Percentiles rank a stretch among this genome's conserved stretches.
Evolutionary conservation across 2,329 filamentous ascomycete species (phyloP).

Genomic region (Exophiala viscosa): DNA sequence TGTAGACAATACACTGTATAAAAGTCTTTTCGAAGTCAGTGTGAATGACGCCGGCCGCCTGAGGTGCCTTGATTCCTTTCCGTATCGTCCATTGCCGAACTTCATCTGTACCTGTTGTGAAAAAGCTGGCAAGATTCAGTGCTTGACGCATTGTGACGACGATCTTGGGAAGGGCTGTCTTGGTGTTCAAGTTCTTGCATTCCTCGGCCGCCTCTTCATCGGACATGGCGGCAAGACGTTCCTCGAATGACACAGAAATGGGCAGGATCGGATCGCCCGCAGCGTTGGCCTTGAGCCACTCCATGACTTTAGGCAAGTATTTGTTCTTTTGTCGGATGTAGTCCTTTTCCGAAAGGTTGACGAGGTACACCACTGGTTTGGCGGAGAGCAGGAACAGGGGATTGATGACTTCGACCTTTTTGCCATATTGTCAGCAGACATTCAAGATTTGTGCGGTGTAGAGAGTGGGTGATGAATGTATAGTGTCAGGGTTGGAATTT

Average conservation of each 20-base stretch:
- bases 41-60: slow-evolving; percentile 96
- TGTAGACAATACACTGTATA: slow-evolving; percentile 94
- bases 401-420: slow-evolving; percentile 94
- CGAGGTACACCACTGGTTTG: slow-evolving; percentile 93
- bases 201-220: slow-evolving; percentile 74
- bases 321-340: slow-evolving; percentile 99
- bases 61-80: slow-evolving; percentile 93
- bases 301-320: slow-evolving; percentile 85
- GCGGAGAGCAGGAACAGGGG: slow-evolving; percentile 90
- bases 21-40: slow-evolving; percentile 99
- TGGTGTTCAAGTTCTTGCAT: slow-evolving; percentile 80
- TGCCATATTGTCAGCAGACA: slow-evolving; percentile 19
- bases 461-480: not conserved
- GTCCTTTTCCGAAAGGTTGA: slow-evolving; percentile 96
- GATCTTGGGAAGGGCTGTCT: slow-evolving; percentile 87
- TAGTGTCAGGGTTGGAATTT: slow-evolving; percentile 67
- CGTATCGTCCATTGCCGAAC: slow-evolving; percentile 98
- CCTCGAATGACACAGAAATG: slow-evolving; percentile 88
- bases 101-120: slow-evolving; percentile 93
- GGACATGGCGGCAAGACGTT: slow-evolving; percentile 78
- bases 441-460: too few species aligned
- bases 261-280: slow-evolving; percentile 86
- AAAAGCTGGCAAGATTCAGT: slow-evolving; percentile 89
- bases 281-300: slow-evolving; percentile 92
- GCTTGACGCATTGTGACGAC: slow-evolving; percentile 89